These are phyloP conservation scores for Lentinula boryana DNA, from an alignment of 768 basidiomycete genomes.

Conservation along the genomic window DNA sequence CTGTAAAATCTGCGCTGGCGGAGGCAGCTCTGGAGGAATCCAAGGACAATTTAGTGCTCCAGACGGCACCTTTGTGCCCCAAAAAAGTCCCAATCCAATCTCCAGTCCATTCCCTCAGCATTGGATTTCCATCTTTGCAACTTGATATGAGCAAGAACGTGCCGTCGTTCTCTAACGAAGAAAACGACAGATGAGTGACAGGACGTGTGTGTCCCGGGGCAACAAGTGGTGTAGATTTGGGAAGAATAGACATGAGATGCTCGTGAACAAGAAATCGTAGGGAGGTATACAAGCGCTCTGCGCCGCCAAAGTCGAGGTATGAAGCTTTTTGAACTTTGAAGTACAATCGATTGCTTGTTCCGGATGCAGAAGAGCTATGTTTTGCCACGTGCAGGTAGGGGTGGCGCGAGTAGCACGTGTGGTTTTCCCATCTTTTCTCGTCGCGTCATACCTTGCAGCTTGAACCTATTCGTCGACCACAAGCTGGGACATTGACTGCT, in stretches of 20 bases:
- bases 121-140: slow-evolving; percentile 98
- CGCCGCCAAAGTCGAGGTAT: slow-evolving; percentile 30
- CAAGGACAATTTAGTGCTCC: slow-evolving; percentile 87
- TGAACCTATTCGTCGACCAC: too few relatives aligned
- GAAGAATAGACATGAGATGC: slow-evolving; percentile 52
- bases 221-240: slow-evolving; percentile 73
- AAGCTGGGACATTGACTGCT: too few relatives aligned
- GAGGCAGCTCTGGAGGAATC: slow-evolving; percentile 87
- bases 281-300: slow-evolving; percentile 44
- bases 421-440: too few relatives aligned
- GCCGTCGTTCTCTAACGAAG: slow-evolving; percentile 75
- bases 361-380: not conserved
- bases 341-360: slow-evolving; percentile 1
- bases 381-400: not conserved
- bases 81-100: slow-evolving; percentile 97
- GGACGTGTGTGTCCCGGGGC: slow-evolving; percentile 83
- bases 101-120: slow-evolving; percentile 95
- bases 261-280: slow-evolving; percentile 13
- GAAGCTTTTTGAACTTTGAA: not conserved
- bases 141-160: slow-evolving; percentile 89
- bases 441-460: too few relatives aligned
- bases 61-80: slow-evolving; percentile 92
- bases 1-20: slow-evolving; percentile 95
- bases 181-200: slow-evolving; percentile 93
- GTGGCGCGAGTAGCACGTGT: too few relatives aligned